phyloP scores from a whole-genome alignment of 495 filamentous ascomycete species.

The Lasiosphaeria ovina region DNA sequence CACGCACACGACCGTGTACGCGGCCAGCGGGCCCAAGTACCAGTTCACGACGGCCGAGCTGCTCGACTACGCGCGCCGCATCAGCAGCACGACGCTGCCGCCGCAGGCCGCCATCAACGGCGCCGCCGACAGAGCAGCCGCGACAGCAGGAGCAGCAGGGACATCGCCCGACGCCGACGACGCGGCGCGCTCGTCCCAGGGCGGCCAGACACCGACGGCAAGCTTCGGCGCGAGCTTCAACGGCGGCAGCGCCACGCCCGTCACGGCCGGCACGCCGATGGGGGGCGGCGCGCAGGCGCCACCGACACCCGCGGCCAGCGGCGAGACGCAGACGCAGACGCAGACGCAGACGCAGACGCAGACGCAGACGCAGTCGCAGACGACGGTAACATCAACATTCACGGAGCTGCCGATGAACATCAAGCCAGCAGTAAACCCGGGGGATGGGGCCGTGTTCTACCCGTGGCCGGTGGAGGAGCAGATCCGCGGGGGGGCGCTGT shows the following conservation, averaged over 20 bases:
- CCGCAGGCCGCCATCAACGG: slow-evolving; percentile 54
- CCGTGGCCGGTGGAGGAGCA: slow-evolving; percentile 68
- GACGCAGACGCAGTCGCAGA: slow-evolving; percentile 25
- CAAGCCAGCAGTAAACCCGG: slow-evolving; percentile 51
- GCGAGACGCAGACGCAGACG: slow-evolving; percentile 19
- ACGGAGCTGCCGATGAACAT: slow-evolving; percentile 39
- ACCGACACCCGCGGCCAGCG: slow-evolving; percentile 14
- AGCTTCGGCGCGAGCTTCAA: slow-evolving; percentile 28
- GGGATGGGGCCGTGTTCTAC: slow-evolving; percentile 49
- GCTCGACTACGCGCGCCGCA: slow-evolving; percentile 68
- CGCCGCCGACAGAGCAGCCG: slow-evolving; percentile 20
- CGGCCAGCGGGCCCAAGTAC: slow-evolving; percentile 35
- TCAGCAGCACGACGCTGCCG: slow-evolving; percentile 69
- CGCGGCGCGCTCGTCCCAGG: slow-evolving; percentile 5
- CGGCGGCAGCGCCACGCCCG: slow-evolving; percentile 11
- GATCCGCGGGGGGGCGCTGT: slow-evolving; percentile 63
- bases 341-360: slow-evolving; percentile 14
- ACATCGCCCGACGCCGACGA: slow-evolving; percentile 5
- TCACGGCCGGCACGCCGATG: neutral
- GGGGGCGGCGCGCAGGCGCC: neutral
- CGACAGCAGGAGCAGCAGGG: slow-evolving; percentile 3
- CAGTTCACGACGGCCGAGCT: slow-evolving; percentile 64
- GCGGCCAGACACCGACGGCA: slow-evolving; percentile 17
- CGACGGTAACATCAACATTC: slow-evolving; percentile 15
- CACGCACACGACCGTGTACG: slow-evolving; percentile 53